Evolutionary conservation across 192 early-diverging fungal species (phyloP), one percentile per base, ranked within the genome.

Genomic region (Coemansia sp.): DNA sequence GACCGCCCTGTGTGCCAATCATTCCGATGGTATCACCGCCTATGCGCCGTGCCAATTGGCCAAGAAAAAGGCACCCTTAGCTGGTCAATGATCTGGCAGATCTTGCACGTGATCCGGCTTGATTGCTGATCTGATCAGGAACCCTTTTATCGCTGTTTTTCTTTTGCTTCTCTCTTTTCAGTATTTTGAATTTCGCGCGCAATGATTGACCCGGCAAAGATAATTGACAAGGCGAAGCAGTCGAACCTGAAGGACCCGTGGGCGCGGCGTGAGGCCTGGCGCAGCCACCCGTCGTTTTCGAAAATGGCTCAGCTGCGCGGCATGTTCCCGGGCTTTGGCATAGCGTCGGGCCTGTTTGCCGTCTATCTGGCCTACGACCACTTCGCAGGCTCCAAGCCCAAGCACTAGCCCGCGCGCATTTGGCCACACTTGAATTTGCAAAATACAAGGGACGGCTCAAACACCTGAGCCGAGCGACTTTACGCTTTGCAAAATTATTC

Each of bases 291-390:
- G 44, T 77, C 85, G 50, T 90, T 90, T 61, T 82, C 83, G 23
- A 83, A 81, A 56, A 66, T 78, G 50, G 58, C 69, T 40, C 81
- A 82, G 62, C 69, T 87, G 51, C 71, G 71, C 39, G 84, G 82
- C 65, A 82, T 88, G 79, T 85, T 86, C 79, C 88, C 88, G 12
- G 88, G 88, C 49, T 80, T 90, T 52, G 88, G 88, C 58, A 84
- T 87, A 39, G 88, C 88, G 10, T 81, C 88, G 17, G 88, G 81
- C 39, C 82, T 86, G 41, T 90, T 90, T 58, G 79, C 85, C n/a
- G 81, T 76, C 38, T 86, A 88, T 60, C 80, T 83, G 53, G 84
- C 68, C 56, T 85, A 84, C 60, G 86, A 90, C 61, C 76, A 85
- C 42, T 75, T 83, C 57, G 48, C 84, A 49, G 62, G 53, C 51